A percentile compares a stretch with the other conserved stretches of the same genome.
These are phyloP conservation scores for Tephrocybe sp. DNA, from an alignment of 768 basidiomycete genomes.

Conservation along the genomic window DNA sequence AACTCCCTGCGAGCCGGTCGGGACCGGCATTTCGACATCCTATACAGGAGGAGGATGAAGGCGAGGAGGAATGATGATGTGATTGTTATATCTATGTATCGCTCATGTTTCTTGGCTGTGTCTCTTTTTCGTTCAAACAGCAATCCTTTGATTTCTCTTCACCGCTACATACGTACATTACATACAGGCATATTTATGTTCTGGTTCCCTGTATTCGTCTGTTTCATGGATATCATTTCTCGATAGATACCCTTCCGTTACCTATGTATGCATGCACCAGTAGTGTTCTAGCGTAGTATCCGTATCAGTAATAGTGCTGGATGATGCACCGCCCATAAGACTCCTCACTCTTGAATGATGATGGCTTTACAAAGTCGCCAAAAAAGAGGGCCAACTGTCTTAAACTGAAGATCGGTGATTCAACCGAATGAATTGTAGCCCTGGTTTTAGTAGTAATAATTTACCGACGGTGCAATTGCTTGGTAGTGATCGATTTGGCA, in stretches of 20 bases:
- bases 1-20: conserved; percentile 66
- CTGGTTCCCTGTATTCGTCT: conserved; percentile 8
- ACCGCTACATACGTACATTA: neutral
- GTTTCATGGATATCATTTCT: conserved; percentile 13
- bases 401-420: no score
- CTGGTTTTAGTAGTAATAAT: no score
- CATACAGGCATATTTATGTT: conserved; percentile 7
- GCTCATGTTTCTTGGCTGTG: neutral
- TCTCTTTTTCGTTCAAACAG: neutral
- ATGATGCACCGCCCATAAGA: no score
- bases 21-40: conserved; percentile 70
- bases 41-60: conserved; percentile 88
- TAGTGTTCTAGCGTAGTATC: no score
- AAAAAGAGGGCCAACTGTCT: no score
- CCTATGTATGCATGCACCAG: no score
- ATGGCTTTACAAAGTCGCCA: no score
- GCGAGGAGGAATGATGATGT: conserved; percentile 61
- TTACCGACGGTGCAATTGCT: no score
- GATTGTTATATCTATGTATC: neutral
- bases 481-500: no score
- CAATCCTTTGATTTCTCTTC: conserved; percentile 1
- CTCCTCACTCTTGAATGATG: no score
- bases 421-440: no score
- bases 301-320: no score
- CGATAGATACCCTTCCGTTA: conserved; percentile 20